Evolutionary conservation across 1,139 yeast species (phyloP).

Genomic region (Diutina mesorugosa): DNA sequence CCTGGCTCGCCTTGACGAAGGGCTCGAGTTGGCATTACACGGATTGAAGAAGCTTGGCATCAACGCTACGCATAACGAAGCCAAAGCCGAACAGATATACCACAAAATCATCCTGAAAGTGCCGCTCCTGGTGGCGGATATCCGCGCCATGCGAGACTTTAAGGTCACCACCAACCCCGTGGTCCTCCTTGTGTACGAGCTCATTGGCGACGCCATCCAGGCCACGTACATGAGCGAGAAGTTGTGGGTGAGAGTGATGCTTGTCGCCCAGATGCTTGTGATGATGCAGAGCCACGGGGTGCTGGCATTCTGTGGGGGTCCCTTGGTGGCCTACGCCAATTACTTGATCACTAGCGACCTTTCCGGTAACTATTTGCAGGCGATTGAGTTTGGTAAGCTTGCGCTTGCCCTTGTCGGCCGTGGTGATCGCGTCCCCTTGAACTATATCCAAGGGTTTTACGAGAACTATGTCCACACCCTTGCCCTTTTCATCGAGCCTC

Average conservation of each 20-base stretch:
- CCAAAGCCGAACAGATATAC: conserved; percentile 13
- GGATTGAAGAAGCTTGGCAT: conserved; percentile 20
- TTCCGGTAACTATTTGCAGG: conserved; percentile 14
- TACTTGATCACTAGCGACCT: conserved; percentile 18
- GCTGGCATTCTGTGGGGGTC: conserved; percentile 15
- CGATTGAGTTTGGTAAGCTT: conserved; percentile 17
- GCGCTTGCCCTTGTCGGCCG: conserved; percentile 27
- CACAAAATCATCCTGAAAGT: conserved; percentile 16
- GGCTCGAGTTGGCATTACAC: conserved; percentile 22
- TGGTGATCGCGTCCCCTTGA: conserved; percentile 21
- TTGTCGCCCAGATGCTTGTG: conserved; percentile 14
- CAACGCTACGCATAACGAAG: conserved; percentile 12
- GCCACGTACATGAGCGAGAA: conserved; percentile 18
- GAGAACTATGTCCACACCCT: conserved; percentile 29
- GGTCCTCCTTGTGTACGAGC: conserved; percentile 24
- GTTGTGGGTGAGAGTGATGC: conserved; percentile 12
- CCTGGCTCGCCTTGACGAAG: conserved; percentile 18
- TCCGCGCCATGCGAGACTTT: conserved; percentile 18
- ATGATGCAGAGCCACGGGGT: conserved; percentile 15
- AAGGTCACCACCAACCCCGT: conserved; percentile 16
- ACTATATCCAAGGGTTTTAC: conserved; percentile 27
- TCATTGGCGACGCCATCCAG: conserved; percentile 27
- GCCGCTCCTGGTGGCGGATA: conserved; percentile 31
- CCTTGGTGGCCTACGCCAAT: conserved; percentile 21
- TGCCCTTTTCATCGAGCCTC: conserved; percentile 33